Percentiles rank a stretch among this genome's conserved stretches.
phyloP scores from a whole-genome alignment of 2,329 filamentous ascomycete genomes.

The Macroventuria anomochaeta region DNA sequence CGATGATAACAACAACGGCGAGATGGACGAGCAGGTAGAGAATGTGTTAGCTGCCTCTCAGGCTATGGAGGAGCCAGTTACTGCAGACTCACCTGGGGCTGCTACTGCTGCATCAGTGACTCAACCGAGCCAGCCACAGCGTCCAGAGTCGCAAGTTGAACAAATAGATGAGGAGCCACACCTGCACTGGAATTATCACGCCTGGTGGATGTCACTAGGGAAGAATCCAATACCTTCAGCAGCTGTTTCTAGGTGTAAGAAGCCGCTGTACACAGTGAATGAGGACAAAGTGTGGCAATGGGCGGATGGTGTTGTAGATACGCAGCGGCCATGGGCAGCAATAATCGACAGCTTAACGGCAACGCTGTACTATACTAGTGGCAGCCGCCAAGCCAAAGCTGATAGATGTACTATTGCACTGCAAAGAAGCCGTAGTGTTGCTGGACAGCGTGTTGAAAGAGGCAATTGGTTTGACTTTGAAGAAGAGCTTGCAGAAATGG shows the following conservation, averaged over 20 bases:
- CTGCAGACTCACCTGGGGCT: not conserved
- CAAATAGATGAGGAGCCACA: no score
- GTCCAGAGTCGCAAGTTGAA: no score
- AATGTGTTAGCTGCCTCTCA: not conserved
- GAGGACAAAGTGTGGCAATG: not conserved
- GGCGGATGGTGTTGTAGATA: slow-evolving; percentile 2
- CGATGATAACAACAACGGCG: no score
- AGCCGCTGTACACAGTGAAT: not conserved
- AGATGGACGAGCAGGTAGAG: not conserved
- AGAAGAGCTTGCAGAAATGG: not conserved
- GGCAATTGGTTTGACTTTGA: not conserved
- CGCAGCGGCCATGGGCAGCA: not conserved
- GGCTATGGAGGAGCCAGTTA: not conserved
- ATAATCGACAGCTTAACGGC: slow-evolving; percentile 2
- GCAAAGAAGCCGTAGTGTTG: not conserved
- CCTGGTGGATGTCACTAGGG: not conserved
- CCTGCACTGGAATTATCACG: not conserved
- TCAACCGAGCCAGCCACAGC: no score
- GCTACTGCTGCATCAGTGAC: not conserved
- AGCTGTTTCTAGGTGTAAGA: not conserved
- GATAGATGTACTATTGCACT: slow-evolving; percentile 5
- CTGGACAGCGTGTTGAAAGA: not conserved
- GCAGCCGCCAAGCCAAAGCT: not conserved
- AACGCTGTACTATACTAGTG: slow-evolving; percentile 3
- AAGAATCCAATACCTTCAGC: not conserved